Percentiles rank a stretch among this genome's conserved stretches.
Conservation (phyloP, 2,329 filamentous ascomycete species). For the Diaporthe eres region DNA sequence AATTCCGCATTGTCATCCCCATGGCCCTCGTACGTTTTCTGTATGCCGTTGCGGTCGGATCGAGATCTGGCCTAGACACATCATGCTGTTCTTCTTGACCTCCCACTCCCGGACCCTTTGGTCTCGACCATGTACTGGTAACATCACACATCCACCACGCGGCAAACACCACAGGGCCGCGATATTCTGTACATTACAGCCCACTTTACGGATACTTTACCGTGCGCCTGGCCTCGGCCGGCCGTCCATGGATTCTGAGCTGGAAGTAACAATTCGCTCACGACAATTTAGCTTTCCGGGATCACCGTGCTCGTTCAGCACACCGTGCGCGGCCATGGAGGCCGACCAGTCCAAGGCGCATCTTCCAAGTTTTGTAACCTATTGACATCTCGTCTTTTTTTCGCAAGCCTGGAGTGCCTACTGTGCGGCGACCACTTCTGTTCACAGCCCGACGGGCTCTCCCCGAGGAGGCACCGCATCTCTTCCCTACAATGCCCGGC, state of each 20-base stretch:
- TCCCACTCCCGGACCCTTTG: conserved; percentile 3
- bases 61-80: conserved; percentile 39
- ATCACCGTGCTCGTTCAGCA: neutral
- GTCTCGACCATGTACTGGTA: conserved; percentile 34
- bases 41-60: conserved; percentile 33
- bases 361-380: neutral
- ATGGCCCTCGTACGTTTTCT: conserved; percentile 29
- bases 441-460: conserved; percentile 6
- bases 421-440: neutral
- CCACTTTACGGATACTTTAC: neutral
- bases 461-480: conserved; percentile 20
- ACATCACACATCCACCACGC: conserved; percentile 25
- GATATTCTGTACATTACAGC: neutral
- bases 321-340: neutral
- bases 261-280: neutral
- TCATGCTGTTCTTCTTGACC: conserved; percentile 26
- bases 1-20: conserved; percentile 31
- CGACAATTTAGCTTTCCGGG: too few species aligned
- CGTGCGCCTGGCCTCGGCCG: too few species aligned
- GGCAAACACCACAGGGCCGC: conserved; percentile 1
- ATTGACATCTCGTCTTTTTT: neutral
- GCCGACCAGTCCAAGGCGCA: neutral
- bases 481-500: neutral
- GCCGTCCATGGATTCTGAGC: neutral
- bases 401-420: neutral